phyloP scores from a whole-genome alignment of 2,329 filamentous ascomycete genomes.

The Fusarium sp. region DNA sequence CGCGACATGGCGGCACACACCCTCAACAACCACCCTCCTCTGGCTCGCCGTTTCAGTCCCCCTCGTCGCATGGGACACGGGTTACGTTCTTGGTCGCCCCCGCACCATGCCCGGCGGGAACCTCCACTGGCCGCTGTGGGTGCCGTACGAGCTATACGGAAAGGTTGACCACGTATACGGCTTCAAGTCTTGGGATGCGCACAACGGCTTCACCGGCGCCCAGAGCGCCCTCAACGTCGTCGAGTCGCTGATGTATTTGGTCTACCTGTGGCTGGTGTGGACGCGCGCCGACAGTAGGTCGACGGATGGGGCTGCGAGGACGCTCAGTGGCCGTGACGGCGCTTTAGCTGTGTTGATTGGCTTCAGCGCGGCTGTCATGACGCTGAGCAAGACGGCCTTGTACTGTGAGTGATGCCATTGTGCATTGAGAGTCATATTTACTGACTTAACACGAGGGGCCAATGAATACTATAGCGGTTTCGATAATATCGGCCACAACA shows the following conservation, averaged over 20 bases:
- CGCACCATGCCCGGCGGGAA: conserved; percentile 83
- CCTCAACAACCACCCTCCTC: conserved; percentile 61
- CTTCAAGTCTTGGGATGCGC: conserved; percentile 74
- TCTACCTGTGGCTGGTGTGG: conserved; percentile 62
- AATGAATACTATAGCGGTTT: conserved; percentile 68
- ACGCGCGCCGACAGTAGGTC: conserved; percentile 15
- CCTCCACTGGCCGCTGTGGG: conserved; percentile 78
- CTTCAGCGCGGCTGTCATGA: conserved; percentile 69
- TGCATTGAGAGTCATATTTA: neutral
- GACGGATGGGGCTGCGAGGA: conserved; percentile 39
- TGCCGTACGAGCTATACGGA: conserved; percentile 84
- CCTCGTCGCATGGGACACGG: conserved; percentile 83
- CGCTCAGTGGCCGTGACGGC: conserved; percentile 56
- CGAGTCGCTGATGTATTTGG: conserved; percentile 73
- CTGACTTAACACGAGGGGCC: conserved; percentile 55
- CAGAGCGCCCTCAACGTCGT: conserved; percentile 77
- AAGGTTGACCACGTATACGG: conserved; percentile 86
- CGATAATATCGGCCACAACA: conserved; percentile 69
- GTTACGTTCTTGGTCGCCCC: conserved; percentile 83
- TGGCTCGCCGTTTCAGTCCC: conserved; percentile 83
- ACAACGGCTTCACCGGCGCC: conserved; percentile 81
- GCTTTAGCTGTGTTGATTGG: conserved; percentile 60
- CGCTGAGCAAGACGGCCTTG: conserved; percentile 70
- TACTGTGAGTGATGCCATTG: conserved; percentile 63
- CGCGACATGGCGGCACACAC: conserved; percentile 57